These are phyloP conservation scores for Colletotrichum falcatum DNA, from an alignment of 2,329 filamentous ascomycete genomes.

Conservation along the genomic window DNA sequence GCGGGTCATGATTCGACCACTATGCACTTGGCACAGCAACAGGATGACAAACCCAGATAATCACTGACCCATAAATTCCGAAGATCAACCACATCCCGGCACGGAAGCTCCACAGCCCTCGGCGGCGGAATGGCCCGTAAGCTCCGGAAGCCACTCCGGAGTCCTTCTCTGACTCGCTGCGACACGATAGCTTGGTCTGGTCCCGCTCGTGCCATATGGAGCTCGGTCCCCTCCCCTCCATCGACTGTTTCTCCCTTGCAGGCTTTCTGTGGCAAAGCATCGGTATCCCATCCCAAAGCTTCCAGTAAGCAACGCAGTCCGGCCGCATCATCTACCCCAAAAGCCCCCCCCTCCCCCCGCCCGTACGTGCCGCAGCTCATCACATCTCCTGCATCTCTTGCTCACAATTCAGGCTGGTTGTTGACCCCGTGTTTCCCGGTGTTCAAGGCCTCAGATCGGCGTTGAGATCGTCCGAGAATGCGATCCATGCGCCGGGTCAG, in stretches of 20 bases:
- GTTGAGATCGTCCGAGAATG: slow-evolving; percentile 40
- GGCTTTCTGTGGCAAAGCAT: slow-evolving; percentile 28
- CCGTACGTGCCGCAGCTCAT: background rate
- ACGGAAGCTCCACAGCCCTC: background rate
- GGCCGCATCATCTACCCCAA: background rate
- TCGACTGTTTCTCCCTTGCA: slow-evolving; percentile 26
- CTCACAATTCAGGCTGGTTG: background rate
- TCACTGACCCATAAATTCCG: background rate
- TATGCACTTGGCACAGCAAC: background rate
- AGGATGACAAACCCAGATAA: background rate
- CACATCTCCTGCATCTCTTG: background rate
- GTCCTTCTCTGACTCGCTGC: background rate
- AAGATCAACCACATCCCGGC: background rate
- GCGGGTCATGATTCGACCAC: background rate
- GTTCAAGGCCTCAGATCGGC: slow-evolving; percentile 15
- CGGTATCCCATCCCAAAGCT: slow-evolving; percentile 1
- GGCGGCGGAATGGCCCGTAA: background rate
- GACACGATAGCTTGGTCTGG: background rate
- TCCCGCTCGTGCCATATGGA: background rate
- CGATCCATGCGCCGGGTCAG: slow-evolving; percentile 35
- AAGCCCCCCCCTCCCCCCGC: background rate
- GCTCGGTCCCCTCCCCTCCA: slow-evolving; percentile 12
- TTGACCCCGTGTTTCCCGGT: slow-evolving; percentile 1
- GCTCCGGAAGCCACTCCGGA: slow-evolving; percentile 2
- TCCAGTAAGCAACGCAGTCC: slow-evolving; percentile 19